Evolutionary conservation across 1,284 basidiomycete genomes (phyloP).

Genomic region (Tilletiaria anomala): DNA sequence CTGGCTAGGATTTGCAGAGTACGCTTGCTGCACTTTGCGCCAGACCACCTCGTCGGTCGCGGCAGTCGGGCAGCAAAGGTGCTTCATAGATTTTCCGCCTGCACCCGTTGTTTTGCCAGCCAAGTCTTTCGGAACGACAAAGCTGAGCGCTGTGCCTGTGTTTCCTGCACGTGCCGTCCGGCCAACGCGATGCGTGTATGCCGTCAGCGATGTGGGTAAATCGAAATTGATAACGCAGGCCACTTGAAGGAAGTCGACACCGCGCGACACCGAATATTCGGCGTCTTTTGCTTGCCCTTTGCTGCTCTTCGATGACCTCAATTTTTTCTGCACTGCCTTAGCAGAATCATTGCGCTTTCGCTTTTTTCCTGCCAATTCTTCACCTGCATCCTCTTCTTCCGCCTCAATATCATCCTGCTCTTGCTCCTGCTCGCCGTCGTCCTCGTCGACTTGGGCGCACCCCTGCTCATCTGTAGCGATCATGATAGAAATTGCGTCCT

Average conservation of each 20-base stretch:
- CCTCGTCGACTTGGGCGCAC: slow-evolving; percentile 38
- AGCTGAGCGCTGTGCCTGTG: slow-evolving; percentile 80
- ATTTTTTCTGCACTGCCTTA: slow-evolving; percentile 22
- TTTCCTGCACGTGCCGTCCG: slow-evolving; percentile 89
- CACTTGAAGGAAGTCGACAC: slow-evolving; percentile 93
- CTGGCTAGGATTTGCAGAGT: neutral
- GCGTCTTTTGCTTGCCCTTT: neutral
- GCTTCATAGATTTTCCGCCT: too few relatives aligned
- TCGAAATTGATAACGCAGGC: slow-evolving; percentile 98
- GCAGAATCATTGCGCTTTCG: slow-evolving; percentile 7
- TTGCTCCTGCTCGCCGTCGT: slow-evolving; percentile 38
- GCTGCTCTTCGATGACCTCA: neutral
- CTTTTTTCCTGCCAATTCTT: slow-evolving; percentile 5
- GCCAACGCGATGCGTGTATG: slow-evolving; percentile 91
- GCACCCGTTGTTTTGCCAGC: slow-evolving; percentile 61
- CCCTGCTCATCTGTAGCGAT: slow-evolving; percentile 79
- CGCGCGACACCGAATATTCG: slow-evolving; percentile 88
- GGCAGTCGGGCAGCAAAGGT: slow-evolving; percentile 51
- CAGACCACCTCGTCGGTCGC: slow-evolving; percentile 64
- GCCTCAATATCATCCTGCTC: slow-evolving; percentile 38
- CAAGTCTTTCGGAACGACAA: slow-evolving; percentile 60
- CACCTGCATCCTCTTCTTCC: slow-evolving; percentile 41
- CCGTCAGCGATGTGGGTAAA: slow-evolving; percentile 68
- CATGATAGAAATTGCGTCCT: slow-evolving; percentile 95
- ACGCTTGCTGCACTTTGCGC: slow-evolving; percentile 25